These are phyloP conservation scores for Flaveria sonorensis DNA, from an alignment of 129 eudicot genomes.

Conservation along the genomic window DNA sequence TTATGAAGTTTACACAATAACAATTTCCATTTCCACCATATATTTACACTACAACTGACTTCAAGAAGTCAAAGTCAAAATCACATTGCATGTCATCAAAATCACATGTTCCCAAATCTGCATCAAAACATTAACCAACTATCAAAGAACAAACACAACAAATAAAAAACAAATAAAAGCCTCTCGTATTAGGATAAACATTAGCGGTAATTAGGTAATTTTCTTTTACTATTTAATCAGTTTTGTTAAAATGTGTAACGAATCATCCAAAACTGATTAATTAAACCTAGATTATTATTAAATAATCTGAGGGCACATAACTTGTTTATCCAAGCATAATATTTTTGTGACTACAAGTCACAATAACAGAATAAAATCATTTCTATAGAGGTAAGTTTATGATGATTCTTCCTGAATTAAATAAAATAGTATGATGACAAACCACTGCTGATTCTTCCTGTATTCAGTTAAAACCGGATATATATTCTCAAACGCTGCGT, in stretches of 20 bases:
- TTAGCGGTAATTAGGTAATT: not conserved
- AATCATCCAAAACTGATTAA: not conserved
- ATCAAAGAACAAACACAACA: not conserved
- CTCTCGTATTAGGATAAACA: not conserved
- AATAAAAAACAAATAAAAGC: not conserved
- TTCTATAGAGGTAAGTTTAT: not conserved
- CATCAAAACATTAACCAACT: not conserved
- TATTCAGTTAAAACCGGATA: slow-evolving; percentile 78
- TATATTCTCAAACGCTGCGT: slow-evolving; percentile 85
- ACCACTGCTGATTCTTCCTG: slow-evolving; percentile 84
- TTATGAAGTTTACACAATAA: slow-evolving; percentile 21
- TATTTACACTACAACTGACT: slow-evolving; percentile 25
- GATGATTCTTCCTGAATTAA: no score
- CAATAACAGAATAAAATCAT: not conserved
- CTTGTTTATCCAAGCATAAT: not conserved
- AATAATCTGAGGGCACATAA: not conserved
- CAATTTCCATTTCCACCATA: slow-evolving; percentile 19
- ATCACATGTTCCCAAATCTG: slow-evolving; percentile 14
- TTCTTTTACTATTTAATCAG: not conserved
- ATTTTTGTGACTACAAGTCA: not conserved
- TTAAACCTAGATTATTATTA: not conserved
- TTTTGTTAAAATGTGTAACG: not conserved
- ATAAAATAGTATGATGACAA: slow-evolving; percentile 20
- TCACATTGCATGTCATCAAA: slow-evolving; percentile 21
- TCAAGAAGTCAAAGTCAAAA: slow-evolving; percentile 18